Evolutionary conservation across 148 eudicot genomes (phyloP).

Genomic region (Drosera capensis): DNA sequence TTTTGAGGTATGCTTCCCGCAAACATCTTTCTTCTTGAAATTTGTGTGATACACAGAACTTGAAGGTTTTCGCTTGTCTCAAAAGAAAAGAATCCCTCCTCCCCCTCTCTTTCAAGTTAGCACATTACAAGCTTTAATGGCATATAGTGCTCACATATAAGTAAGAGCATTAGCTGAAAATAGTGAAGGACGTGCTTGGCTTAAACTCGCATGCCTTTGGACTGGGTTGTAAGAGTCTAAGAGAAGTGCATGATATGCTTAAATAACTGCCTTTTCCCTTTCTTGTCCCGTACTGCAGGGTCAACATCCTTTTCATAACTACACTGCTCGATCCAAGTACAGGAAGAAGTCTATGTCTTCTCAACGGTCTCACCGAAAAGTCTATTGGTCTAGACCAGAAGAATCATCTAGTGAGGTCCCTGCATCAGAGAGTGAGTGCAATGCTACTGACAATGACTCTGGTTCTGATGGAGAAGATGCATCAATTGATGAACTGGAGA

Average conservation of each 20-base stretch:
- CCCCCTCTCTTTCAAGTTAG: no score
- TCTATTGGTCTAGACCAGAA: conserved; percentile 15
- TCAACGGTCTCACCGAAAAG: conserved; percentile 9
- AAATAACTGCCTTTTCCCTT: background rate
- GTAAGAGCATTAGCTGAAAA: no score
- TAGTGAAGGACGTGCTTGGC: no score
- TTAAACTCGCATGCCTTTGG: background rate
- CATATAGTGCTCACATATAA: no score
- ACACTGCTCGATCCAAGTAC: conserved; percentile 64
- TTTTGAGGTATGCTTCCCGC: conserved; percentile 48
- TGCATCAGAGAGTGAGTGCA: conserved; percentile 16
- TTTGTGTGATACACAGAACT: background rate
- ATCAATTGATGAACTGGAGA: conserved; percentile 12
- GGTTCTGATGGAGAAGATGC: conserved; percentile 15
- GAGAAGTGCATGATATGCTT: background rate
- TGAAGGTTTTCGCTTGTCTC: no score
- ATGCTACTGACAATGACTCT: conserved; percentile 21
- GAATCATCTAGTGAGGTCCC: conserved; percentile 12
- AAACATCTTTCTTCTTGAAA: background rate
- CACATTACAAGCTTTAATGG: no score
- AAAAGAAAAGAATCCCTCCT: no score
- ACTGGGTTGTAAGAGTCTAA: background rate
- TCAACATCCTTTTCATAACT: conserved; percentile 85
- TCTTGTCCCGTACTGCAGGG: conserved; percentile 37
- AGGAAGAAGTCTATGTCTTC: conserved; percentile 25